Percentiles rank a stretch among this genome's conserved stretches.
These are phyloP conservation scores for Cladosporium sp. DNA, from an alignment of 2,329 filamentous ascomycete species.

Conservation along the genomic window DNA sequence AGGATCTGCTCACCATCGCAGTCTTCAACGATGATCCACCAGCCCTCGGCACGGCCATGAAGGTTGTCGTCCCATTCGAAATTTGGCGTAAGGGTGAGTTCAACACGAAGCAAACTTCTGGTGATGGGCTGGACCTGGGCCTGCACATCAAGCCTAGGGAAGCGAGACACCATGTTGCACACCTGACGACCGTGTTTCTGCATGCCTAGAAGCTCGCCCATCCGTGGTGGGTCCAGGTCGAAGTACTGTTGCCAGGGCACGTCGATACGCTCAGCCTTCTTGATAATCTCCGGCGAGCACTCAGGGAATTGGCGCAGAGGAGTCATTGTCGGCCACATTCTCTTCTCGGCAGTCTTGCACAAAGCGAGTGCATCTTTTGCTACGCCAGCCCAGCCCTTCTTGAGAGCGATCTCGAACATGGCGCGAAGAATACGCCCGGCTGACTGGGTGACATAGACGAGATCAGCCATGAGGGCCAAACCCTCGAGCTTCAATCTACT, in stretches of 20 bases:
- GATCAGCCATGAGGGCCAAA: constrained; percentile 91
- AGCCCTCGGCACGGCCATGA: constrained; percentile 83
- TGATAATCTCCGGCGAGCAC: constrained; percentile 78
- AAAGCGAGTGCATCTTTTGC: constrained; percentile 88
- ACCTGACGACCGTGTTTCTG: constrained; percentile 82
- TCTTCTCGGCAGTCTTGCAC: constrained; percentile 98
- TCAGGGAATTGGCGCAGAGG: constrained; percentile 83
- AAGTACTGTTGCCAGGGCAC: constrained; percentile 93
- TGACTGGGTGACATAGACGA: constrained; percentile 98
- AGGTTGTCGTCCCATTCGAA: constrained; percentile 92
- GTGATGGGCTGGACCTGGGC: constrained; percentile 94
- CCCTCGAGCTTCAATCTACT: constrained; percentile 91
- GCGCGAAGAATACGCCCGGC: constrained; percentile 92
- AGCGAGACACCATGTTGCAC: constrained; percentile 82
- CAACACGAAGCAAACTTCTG: constrained; percentile 83
- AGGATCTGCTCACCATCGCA: constrained; percentile 95
- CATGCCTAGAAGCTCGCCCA: constrained; percentile 90
- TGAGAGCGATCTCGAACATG: constrained; percentile 94
- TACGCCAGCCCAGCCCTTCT: constrained; percentile 92
- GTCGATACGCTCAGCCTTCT: constrained; percentile 91
- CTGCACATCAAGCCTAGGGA: constrained; percentile 86
- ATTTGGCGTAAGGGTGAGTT: constrained; percentile 85
- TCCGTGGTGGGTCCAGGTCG: constrained; percentile 89
- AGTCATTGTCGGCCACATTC: constrained; percentile 99
- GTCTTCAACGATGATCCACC: constrained; percentile 97